Evolutionary conservation across 23 red algal species (phyloP), one percentile per base, ranked within the genome.

Genomic region (Gracilariopsis chorda): DNA sequence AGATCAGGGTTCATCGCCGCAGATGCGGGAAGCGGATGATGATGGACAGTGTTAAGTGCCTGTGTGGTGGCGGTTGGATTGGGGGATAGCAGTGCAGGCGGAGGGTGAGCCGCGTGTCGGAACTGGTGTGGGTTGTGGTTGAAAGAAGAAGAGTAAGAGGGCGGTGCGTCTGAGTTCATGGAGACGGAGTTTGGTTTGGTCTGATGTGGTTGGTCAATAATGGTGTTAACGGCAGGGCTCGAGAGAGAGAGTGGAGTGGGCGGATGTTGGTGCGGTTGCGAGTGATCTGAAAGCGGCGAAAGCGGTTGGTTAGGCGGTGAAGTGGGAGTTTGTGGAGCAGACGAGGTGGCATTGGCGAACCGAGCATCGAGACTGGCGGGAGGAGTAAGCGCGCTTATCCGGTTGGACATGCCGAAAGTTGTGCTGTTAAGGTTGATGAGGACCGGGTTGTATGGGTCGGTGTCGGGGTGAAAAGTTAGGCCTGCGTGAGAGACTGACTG

Each of bases 401-500:
- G 85, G 27, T 89, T 69, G 34, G 85, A 67, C 85, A 89, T 89
- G 46, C 85, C 85, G 51, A 89, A 89, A 4, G 48, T 58, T 13
- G 48, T 64, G 57, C 85, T 78, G 72, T 89, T 89, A 48, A 89
- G 48, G 69, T 89, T 89, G 85, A 89, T 51, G 53, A 89, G 72
- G 17, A 89, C 85, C 16, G 85, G 85, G 69, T 78, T 77, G 68
- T 64, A 41, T 35, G 85, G 85, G 69, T 89, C 85, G 61, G 85
- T 89, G 29, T 89, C 68, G 61, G 85, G 85, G 48, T 89, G 70
- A 78, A 89, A 89, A 62, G 85, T 89, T 70, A 89, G 65, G 51
- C 85, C 85, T 48, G 85, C 85, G 27, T 89, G 61, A 78, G 78
- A 89, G 48, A 89, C 85, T 73, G 85, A 89, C 48, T 89, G 85